Base-by-base conservation (phyloP, 2,329 filamentous ascomycete genomes). In the Ceratocystiopsis brevicomis region DNA sequence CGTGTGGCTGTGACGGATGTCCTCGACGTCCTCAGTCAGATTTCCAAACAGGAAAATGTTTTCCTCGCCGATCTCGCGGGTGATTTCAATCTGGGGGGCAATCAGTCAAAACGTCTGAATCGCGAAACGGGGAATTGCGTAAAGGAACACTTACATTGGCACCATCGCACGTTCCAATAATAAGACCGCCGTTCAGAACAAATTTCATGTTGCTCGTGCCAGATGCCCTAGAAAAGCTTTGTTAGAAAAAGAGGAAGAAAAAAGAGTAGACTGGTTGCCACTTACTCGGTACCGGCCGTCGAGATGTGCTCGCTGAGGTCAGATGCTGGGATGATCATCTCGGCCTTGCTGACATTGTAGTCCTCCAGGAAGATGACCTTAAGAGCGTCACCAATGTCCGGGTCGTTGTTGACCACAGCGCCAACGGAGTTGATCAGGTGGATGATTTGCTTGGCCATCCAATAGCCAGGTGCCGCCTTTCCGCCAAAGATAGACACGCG, bases 181-280 rank as follows among this genome's bases (percentile, higher is more conserved):
- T 93, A 48, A 98, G 68, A 50, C 90, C 90, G 50, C 90, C 90
- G 55, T 96, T 98, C 55, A 98, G 71, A 14, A 95, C 90, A 60
- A 98, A 98, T 63, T 98, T 98, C 90, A 98, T 98, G 74, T 98
- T 98, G 56, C 84, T 93, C 13, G 86, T 94, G 49, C 88, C 88
- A 50, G 73, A 78, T 17, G 75, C 75, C 58, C 68, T 72, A 40
- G 44, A 17, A 3, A 8, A 37, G 52, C 43, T 48, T 47, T 16
- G 40, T 51, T 44, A 53, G 47, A 10, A 33, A 38, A 9, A 37
- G 8, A 44, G 43, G 21, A 17, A 15, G 2, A n/a, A 16, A 14
- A 30, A 38, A 21, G 15, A 11, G 11, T 13, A 14, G 37, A 14
- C 5, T 16, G 1, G 15, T 34, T 14, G 14, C 8, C 18, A 64